A percentile compares a stretch with the other conserved stretches of the same genome.
phyloP scores from a whole-genome alignment of 1,139 yeast genomes.

The Geotrichum carabidarum region DNA sequence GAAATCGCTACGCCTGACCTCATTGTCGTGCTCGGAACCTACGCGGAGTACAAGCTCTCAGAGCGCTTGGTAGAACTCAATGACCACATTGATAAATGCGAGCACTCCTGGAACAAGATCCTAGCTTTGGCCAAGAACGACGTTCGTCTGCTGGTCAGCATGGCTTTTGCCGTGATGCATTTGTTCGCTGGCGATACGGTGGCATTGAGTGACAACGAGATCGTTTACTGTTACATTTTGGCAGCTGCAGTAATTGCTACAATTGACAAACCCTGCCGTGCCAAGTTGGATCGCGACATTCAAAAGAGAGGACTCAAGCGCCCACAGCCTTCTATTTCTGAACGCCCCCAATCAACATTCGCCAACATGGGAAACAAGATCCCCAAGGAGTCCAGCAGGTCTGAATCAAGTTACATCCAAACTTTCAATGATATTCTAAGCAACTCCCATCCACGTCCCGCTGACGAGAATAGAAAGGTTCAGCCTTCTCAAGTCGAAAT shows the following conservation, averaged over 20 bases:
- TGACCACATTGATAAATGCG: constrained; percentile 4
- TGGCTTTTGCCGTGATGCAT: constrained; percentile 19
- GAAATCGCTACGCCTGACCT: constrained; percentile 20
- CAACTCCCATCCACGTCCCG: neutral
- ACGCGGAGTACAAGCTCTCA: constrained; percentile 18
- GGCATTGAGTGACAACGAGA: constrained; percentile 19
- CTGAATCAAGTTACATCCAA: constrained; percentile 15
- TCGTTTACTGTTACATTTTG: constrained; percentile 19
- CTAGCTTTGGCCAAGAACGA: constrained; percentile 16
- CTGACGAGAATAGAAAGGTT: constrained; percentile 1
- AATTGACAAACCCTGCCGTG: constrained; percentile 12
- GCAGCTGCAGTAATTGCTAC: constrained; percentile 19
- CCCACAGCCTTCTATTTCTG: constrained; percentile 18
- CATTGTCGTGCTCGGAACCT: constrained; percentile 17
- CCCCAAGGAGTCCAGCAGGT: constrained; percentile 18
- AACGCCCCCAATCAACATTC: neutral
- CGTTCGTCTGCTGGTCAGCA: constrained; percentile 18
- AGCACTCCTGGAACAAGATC: constrained; percentile 20
- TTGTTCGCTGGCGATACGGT: constrained; percentile 20
- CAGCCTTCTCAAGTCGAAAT: constrained; percentile 7
- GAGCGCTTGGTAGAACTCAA: constrained; percentile 14
- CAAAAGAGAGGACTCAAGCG: constrained; percentile 17
- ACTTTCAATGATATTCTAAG: constrained; percentile 8
- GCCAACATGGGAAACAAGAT: neutral
- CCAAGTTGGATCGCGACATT: constrained; percentile 14